A percentile compares a stretch with the other conserved stretches of the same genome.
Conservation (phyloP, 2,329 filamentous ascomycete genomes). For the Penicillium psychrosexuale region DNA sequence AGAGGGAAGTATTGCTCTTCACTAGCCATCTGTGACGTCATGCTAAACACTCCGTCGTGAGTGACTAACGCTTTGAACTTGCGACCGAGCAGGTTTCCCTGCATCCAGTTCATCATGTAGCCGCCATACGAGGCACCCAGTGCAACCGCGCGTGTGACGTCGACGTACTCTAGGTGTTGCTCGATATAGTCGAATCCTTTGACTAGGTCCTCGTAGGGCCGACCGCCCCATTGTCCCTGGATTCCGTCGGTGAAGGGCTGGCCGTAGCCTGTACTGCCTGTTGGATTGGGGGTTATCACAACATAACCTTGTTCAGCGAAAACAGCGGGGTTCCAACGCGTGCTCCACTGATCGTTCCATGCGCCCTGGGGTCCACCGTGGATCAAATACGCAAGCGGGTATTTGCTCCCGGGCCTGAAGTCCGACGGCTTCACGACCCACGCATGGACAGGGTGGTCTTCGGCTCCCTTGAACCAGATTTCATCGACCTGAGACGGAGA, state of each 20-base stretch:
- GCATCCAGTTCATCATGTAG: conserved; percentile 60
- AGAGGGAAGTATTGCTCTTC: conserved; percentile 58
- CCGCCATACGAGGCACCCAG: conserved; percentile 57
- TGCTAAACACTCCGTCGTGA: conserved; percentile 51
- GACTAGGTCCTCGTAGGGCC: conserved; percentile 55
- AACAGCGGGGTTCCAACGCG: conserved; percentile 53
- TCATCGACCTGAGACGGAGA: conserved; percentile 43
- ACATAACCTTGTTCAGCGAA: conserved; percentile 62
- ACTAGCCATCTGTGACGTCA: conserved; percentile 43
- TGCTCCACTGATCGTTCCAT: conserved; percentile 56
- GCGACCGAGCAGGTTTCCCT: conserved; percentile 53
- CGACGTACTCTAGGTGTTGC: conserved; percentile 51
- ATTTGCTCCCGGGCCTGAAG: conserved; percentile 47
- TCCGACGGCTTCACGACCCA: conserved; percentile 49
- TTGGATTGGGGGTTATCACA: conserved; percentile 58
- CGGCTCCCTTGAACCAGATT: conserved; percentile 47
- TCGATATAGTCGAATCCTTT: conserved; percentile 54
- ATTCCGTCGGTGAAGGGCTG: conserved; percentile 54
- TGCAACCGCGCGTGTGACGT: conserved; percentile 52
- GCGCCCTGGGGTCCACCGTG: conserved; percentile 53
- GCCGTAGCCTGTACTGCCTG: conserved; percentile 58
- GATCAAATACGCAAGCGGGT: conserved; percentile 54
- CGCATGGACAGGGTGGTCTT: conserved; percentile 44
- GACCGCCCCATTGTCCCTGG: conserved; percentile 52
- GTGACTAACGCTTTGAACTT: conserved; percentile 59